phyloP scores from a whole-genome alignment of 352 stramenopile species.

The Lagenidium giganteum region DNA sequence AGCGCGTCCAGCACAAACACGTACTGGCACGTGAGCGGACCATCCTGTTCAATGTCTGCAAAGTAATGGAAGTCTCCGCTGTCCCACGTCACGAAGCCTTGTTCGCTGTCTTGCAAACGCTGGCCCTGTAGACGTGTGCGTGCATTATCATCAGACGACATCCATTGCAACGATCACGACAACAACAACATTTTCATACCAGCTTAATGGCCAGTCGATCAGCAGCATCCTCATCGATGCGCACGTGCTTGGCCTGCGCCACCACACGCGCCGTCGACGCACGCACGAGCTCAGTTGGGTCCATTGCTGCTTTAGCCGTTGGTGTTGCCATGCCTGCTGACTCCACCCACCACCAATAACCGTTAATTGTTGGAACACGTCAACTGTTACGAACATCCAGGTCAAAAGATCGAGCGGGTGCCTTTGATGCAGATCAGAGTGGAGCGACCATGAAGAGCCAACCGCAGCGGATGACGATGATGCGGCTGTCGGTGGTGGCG shows the following conservation, averaged over 20 bases:
- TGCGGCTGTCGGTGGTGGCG: slow-evolving; percentile 2
- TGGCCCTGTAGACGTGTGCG: slow-evolving; percentile 18
- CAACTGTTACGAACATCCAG: too few relatives aligned
- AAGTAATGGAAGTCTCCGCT: slow-evolving; percentile 82
- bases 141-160: background rate
- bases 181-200: slow-evolving; percentile 19
- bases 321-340: too few relatives aligned
- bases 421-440: too few relatives aligned
- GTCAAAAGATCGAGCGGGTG: too few relatives aligned
- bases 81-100: slow-evolving; percentile 65
- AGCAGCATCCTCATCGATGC: slow-evolving; percentile 26
- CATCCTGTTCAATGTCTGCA: slow-evolving; percentile 52
- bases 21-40: slow-evolving; percentile 80
- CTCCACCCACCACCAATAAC: too few relatives aligned
- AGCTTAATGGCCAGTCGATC: slow-evolving; percentile 33
- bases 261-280: slow-evolving; percentile 47
- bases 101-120: slow-evolving; percentile 26
- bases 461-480: slow-evolving; percentile 2
- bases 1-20: slow-evolving; percentile 86
- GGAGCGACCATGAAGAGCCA: too few relatives aligned
- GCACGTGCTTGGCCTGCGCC: slow-evolving; percentile 26
- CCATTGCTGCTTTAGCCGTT: slow-evolving; percentile 27
- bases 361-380: too few relatives aligned
- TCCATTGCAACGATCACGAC: background rate
- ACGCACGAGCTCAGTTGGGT: slow-evolving; percentile 44